Evolutionary conservation across 129 eudicot species (phyloP).

Genomic region (Chrysanthemum seticuspe): DNA sequence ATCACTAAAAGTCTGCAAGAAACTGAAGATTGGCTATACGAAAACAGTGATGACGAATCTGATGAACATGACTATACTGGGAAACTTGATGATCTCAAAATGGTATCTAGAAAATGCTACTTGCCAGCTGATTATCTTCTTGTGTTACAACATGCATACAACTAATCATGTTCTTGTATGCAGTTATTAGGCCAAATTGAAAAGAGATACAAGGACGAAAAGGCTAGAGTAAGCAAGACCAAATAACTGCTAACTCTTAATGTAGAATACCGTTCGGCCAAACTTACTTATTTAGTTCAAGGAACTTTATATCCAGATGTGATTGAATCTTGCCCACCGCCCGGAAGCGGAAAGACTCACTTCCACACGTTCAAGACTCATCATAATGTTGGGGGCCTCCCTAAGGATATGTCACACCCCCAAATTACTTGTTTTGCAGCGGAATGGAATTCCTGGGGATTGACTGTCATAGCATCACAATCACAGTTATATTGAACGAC

Average conservation of each 20-base stretch:
- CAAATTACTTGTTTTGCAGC: too few relatives aligned
- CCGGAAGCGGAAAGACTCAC: conserved; percentile 71
- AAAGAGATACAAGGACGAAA: conserved; percentile 70
- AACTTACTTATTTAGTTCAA: conserved; percentile 83
- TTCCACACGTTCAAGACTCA: conserved; percentile 96
- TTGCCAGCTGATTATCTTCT: not conserved
- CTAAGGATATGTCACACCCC: too few relatives aligned
- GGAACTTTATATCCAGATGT: conserved; percentile 98
- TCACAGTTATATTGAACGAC: too few relatives aligned
- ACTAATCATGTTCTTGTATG: conserved; percentile 22
- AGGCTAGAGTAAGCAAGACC: conserved; percentile 50
- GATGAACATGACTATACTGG: conserved; percentile 58
- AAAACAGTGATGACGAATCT: conserved; percentile 78
- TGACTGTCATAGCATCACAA: too few relatives aligned
- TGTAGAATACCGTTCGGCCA: conserved; percentile 43
- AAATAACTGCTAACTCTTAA: conserved; percentile 40
- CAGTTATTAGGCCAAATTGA: conserved; percentile 75
- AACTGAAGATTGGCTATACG: conserved; percentile 79
- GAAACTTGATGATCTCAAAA: conserved; percentile 61
- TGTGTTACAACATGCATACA: not conserved
- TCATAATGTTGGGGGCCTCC: conserved; percentile 92
- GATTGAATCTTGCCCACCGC: conserved; percentile 96
- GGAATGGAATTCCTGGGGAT: too few relatives aligned
- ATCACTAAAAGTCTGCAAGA: conserved; percentile 55
- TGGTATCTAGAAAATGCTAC: conserved; percentile 35